Base-by-base conservation (phyloP, 164 flowering plant genomes). In the Taxillus chinensis region DNA sequence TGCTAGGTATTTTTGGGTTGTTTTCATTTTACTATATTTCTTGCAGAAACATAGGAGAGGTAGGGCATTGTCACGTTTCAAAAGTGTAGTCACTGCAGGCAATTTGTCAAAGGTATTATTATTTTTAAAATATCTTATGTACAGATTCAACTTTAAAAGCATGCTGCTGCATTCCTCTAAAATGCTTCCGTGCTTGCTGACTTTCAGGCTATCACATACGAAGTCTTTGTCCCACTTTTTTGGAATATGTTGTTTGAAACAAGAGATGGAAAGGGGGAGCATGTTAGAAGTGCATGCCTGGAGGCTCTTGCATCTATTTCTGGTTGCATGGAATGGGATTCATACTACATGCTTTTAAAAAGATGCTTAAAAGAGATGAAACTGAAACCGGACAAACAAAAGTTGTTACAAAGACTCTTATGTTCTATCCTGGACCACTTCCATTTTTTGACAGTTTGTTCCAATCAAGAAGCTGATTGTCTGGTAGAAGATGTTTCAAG, bases 21-120 rank as follows among this genome's bases (percentile, higher is more conserved):
- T 37, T 61, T 54, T 57, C 39, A 45, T 60, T 17, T 27, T 37
- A 12, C 57, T 46, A 37, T 8, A 17, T 67, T 57, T 72, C 51
- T 60, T 75, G 62, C 75, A 93, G 96, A 89, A 77, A 64, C 92
- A 86, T 63, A 79, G 89, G 72, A 84, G 90, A 78, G 89, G 86
- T 41, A 86, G 78, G 76, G 99, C 99, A 37, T 67, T 95, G 57
- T 62, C 71, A 27, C 90, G 92, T 17, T 90, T 95, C 66, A 74
- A 67, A 62, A 77, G 74, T 64, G 75, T 66, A 42, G 67, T 87
- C 54, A 64, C 67, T 58, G 60, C 64, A 9, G 81, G 71, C 8
- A 63, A 64, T 39, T 66, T 89, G 55, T 68, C 96, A 0, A 79
- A 80, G 86, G 98, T 92, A 74, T 38, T 42, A 57, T 58, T 12